Conservation (phyloP, 2,329 filamentous ascomycete species). For the Penicillium italicum region DNA sequence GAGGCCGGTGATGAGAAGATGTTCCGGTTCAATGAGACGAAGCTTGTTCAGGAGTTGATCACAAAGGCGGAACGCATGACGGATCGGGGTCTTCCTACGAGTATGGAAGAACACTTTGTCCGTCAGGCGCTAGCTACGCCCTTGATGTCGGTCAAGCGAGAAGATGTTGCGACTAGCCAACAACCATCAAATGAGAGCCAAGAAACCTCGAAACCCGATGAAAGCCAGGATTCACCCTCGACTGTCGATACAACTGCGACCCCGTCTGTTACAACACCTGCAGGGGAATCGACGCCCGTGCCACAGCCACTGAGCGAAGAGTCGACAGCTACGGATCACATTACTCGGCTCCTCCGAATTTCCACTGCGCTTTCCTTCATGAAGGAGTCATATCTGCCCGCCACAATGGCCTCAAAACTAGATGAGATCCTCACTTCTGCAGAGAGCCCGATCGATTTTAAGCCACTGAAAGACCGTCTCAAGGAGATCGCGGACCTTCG, state of each 20-base stretch:
- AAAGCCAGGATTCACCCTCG: slow-evolving; percentile 31
- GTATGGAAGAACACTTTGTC: slow-evolving; percentile 83
- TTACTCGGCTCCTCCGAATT: slow-evolving; percentile 46
- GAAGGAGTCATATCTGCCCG: slow-evolving; percentile 48
- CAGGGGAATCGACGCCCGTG: slow-evolving; percentile 37
- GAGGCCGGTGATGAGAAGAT: slow-evolving; percentile 80
- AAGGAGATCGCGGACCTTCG: slow-evolving; percentile 63
- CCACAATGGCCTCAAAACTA: slow-evolving; percentile 37
- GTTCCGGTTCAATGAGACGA: slow-evolving; percentile 73
- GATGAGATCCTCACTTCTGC: slow-evolving; percentile 38
- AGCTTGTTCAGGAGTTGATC: slow-evolving; percentile 63
- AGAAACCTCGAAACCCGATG: slow-evolving; percentile 24
- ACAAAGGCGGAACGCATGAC: slow-evolving; percentile 69
- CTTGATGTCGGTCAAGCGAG: slow-evolving; percentile 63
- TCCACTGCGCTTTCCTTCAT: slow-evolving; percentile 51
- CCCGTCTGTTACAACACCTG: slow-evolving; percentile 37
- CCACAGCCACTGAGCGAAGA: slow-evolving; percentile 36
- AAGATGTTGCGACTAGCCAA: slow-evolving; percentile 41
- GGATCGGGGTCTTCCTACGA: slow-evolving; percentile 64
- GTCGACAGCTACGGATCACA: slow-evolving; percentile 30
- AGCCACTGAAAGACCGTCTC: slow-evolving; percentile 67
- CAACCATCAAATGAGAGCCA: slow-evolving; percentile 26
- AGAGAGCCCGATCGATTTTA: slow-evolving; percentile 60
- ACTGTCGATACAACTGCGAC: slow-evolving; percentile 35
- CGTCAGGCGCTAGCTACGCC: slow-evolving; percentile 72